Evolutionary conservation across 495 filamentous ascomycete genomes (phyloP).

Genomic region (Platismatia glauca): DNA sequence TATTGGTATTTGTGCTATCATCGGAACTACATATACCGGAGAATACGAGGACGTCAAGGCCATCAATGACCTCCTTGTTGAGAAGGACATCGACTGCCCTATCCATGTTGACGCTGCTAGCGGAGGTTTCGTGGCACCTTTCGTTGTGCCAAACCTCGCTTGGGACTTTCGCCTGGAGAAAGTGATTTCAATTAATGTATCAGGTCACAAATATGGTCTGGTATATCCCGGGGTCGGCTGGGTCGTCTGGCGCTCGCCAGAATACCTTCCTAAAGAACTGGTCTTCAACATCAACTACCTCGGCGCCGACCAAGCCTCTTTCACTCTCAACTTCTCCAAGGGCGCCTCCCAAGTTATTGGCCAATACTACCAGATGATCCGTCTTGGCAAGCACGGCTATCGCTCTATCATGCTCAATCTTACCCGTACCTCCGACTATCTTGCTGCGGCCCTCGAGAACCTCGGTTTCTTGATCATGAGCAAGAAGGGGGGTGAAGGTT

Average conservation of each 20-base stretch:
- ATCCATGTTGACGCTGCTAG: conserved; percentile 90
- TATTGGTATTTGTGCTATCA: conserved; percentile 82
- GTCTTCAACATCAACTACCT: conserved; percentile 99
- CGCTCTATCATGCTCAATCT: conserved; percentile 79
- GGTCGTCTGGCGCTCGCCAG: conserved; percentile 78
- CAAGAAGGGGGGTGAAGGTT: conserved; percentile 59
- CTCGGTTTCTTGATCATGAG: conserved; percentile 82
- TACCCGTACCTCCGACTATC: conserved; percentile 73
- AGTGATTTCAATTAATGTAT: conserved; percentile 87
- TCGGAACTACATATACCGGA: conserved; percentile 91
- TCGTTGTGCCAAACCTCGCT: conserved; percentile 65
- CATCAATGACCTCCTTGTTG: conserved; percentile 71
- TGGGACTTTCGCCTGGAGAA: conserved; percentile 86
- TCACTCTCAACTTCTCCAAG: conserved; percentile 95
- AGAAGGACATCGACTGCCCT: conserved; percentile 62
- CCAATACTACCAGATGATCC: conserved; percentile 93
- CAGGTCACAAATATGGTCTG: conserved; percentile 77
- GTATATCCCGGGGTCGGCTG: conserved; percentile 81
- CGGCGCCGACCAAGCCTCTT: conserved; percentile 87
- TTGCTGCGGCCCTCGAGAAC: conserved; percentile 55
- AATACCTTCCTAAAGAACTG: conserved; percentile 78
- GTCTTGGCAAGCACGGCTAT: conserved; percentile 83
- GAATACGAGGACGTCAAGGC: conserved; percentile 89
- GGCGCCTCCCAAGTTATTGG: conserved; percentile 87
- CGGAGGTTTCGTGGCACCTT: conserved; percentile 85